phyloP scores from a whole-genome alignment of 2,329 filamentous ascomycete species.

The Graphium sp. region DNA sequence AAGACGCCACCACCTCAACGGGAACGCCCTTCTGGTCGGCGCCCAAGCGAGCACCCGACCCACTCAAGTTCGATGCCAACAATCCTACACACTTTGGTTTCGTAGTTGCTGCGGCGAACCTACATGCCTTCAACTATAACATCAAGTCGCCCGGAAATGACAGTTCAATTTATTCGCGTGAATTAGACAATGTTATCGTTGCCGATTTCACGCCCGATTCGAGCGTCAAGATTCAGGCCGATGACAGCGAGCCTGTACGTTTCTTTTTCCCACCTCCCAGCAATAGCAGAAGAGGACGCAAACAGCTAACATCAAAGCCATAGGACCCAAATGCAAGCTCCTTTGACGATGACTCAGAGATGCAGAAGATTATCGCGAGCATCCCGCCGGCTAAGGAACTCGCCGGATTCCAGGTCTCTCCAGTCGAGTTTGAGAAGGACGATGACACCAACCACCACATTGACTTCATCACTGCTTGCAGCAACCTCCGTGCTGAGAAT shows the following conservation, averaged over 20 bases:
- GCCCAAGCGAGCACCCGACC: constrained; percentile 87
- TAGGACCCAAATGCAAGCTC: constrained; percentile 64
- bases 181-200: constrained; percentile 84
- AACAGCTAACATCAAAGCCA: no score
- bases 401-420: constrained; percentile 73
- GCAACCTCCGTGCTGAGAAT: constrained; percentile 91
- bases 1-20: constrained; percentile 74
- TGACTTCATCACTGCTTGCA: constrained; percentile 95
- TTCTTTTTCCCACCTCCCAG: not conserved
- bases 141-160: constrained; percentile 67
- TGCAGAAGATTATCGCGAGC: constrained; percentile 53
- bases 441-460: constrained; percentile 97
- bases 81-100: constrained; percentile 82
- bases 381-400: constrained; percentile 68
- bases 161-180: constrained; percentile 56
- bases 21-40: constrained; percentile 96
- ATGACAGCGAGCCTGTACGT: constrained; percentile 74
- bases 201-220: constrained; percentile 87
- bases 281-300: no score
- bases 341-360: constrained; percentile 59
- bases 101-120: constrained; percentile 71
- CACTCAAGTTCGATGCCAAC: constrained; percentile 72
- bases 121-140: constrained; percentile 95
- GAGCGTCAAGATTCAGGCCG: constrained; percentile 89
- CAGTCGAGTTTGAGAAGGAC: constrained; percentile 97